phyloP scores from a whole-genome alignment of 768 basidiomycete species.

The Coprinopsis sp. region DNA sequence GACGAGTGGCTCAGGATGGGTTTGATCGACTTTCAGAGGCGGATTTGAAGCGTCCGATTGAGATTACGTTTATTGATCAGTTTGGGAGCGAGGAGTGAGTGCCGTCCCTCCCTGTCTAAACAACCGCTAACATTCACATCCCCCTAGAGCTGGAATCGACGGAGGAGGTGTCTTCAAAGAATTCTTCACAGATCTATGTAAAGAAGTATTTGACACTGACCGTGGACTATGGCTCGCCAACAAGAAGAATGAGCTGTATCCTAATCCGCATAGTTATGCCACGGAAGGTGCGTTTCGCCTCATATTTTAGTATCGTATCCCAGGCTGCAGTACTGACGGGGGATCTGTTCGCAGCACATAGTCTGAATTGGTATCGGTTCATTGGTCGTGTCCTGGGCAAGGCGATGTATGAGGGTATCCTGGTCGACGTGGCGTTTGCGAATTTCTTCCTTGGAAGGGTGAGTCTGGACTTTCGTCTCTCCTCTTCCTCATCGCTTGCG shows the following conservation, averaged over 20 bases:
- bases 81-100: conserved; percentile 81
- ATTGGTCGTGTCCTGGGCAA: conserved; percentile 94
- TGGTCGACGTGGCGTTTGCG: conserved; percentile 93
- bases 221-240: conserved; percentile 92
- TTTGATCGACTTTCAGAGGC: conserved; percentile 78
- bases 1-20: conserved; percentile 82
- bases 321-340: not conserved
- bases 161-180: conserved; percentile 98
- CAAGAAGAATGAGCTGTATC: conserved; percentile 90
- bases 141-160: conserved; percentile 79
- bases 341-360: conserved; percentile 53
- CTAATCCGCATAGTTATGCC: conserved; percentile 89
- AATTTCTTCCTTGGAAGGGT: conserved; percentile 92
- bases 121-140: not conserved
- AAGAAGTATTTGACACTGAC: conserved; percentile 93
- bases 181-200: conserved; percentile 88
- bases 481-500: not conserved
- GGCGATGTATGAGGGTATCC: conserved; percentile 92
- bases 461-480: conserved; percentile 8
- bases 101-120: not conserved
- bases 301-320: not conserved
- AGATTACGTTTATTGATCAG: conserved; percentile 91
- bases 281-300: conserved; percentile 59
- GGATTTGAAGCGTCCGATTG: conserved; percentile 75
- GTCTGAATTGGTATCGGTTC: conserved; percentile 88